Base-by-base conservation (phyloP, 2,329 filamentous ascomycete species). In the Arthrobotrys sphaeroides region DNA sequence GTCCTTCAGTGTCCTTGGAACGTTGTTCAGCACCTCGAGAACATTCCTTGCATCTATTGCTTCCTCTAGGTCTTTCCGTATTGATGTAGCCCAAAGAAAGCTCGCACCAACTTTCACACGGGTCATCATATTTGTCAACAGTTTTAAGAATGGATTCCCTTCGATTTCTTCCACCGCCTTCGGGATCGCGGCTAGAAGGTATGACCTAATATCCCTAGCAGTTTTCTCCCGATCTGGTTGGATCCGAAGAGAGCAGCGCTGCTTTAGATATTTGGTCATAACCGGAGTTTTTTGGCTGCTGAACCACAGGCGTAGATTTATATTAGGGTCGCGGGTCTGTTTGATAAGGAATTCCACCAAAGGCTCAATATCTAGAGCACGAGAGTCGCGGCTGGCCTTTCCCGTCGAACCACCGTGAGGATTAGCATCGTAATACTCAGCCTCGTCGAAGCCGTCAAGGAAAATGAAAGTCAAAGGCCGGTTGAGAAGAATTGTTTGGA, bases 291-390 rank as follows among this genome's bases (percentile, higher is more conserved):
- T 2, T 33, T 40, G 26, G 31, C 53, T 59, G 36, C 28, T 59
- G 22, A 59, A 38, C 53, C 53, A 59, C 22, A 59, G 31, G 10
- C 33, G 38, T 59, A 26, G n/a, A n/a, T n/a, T n/a, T n/a, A n/a
- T n/a, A n/a, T n/a, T n/a, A n/a, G n/a, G n/a, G n/a, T n/a, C n/a
- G n/a, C n/a, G n/a, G n/a, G n/a, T n/a, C n/a, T n/a, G n/a, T n/a
- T n/a, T n/a, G n/a, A n/a, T n/a, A n/a, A n/a, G n/a, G n/a, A n/a
- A n/a, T n/a, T n/a, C n/a, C n/a, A n/a, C n/a, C n/a, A n/a, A n/a
- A n/a, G n/a, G n/a, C n/a, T n/a, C n/a, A n/a, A n/a, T n/a, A n/a
- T n/a, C n/a, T n/a, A n/a, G n/a, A n/a, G n/a, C n/a, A n/a, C n/a
- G n/a, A n/a, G n/a, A n/a, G n/a, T n/a, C n/a, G n/a, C n/a, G n/a